Conservation (phyloP, 306 rosid species). For the Castanospermum australe region DNA sequence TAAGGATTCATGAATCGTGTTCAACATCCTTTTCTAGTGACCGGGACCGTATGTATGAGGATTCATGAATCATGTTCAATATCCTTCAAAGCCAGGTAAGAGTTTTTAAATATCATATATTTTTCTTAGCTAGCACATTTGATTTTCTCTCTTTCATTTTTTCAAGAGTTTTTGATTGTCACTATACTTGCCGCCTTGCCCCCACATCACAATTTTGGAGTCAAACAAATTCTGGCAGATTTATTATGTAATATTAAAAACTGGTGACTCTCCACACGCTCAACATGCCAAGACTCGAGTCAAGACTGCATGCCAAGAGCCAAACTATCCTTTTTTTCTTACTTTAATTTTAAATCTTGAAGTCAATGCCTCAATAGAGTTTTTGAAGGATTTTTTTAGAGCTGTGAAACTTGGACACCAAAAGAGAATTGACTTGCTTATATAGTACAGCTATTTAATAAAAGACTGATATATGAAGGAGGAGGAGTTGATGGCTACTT, state of each 20-base stretch:
- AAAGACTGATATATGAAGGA: not conserved
- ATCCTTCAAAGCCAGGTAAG: not conserved
- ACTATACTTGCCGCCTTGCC: not conserved
- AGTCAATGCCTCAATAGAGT: not conserved
- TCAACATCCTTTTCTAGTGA: not conserved
- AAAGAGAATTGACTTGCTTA: not conserved
- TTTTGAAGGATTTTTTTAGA: not conserved
- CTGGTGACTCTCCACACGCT: too few species aligned
- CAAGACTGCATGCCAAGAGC: too few species aligned
- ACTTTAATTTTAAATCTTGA: too few species aligned
- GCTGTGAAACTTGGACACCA: not conserved
- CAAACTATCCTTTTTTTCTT: too few species aligned
- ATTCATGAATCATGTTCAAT: not conserved
- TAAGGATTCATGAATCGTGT: not conserved
- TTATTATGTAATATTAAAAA: too few species aligned
- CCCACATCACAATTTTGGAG: not conserved
- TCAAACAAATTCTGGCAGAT: too few species aligned
- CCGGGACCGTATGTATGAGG: not conserved
- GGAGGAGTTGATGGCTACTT: not conserved
- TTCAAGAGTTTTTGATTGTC: too few species aligned
- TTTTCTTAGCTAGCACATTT: too few species aligned
- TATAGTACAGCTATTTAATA: not conserved
- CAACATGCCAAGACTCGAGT: too few species aligned
- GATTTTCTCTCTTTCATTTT: too few species aligned
- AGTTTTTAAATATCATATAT: not conserved